phyloP scores from a whole-genome alignment of 305 asterid species.

The Fraxinus platypoda region DNA sequence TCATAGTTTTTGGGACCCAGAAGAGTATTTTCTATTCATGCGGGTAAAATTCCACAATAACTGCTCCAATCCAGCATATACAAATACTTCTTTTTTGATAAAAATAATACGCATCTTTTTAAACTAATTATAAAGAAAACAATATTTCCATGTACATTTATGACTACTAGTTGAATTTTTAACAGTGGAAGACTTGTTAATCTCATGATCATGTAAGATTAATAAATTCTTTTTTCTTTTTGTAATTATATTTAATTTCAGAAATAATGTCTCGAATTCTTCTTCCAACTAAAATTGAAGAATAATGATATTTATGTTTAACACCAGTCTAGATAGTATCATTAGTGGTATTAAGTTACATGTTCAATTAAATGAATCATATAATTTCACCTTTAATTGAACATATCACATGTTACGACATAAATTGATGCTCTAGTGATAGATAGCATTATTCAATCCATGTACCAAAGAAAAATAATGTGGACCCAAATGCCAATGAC shows the following conservation, averaged over 20 bases:
- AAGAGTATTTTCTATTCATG: not conserved
- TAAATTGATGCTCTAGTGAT: too few relatives aligned
- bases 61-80: slow-evolving; percentile 23
- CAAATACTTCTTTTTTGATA: not conserved
- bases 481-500: not conserved
- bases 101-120: too few relatives aligned
- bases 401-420: too few relatives aligned
- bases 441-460: not conserved
- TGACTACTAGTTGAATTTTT: not conserved
- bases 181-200: not conserved
- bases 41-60: slow-evolving; percentile 24
- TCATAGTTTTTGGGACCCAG: not conserved
- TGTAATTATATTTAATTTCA: too few relatives aligned
- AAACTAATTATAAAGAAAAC: not conserved
- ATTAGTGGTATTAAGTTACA: too few relatives aligned
- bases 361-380: too few relatives aligned
- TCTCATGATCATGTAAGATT: not conserved
- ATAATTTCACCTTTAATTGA: too few relatives aligned
- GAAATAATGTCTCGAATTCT: not conserved
- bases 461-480: not conserved
- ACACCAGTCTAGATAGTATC: too few relatives aligned
- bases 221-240: too few relatives aligned
- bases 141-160: too few relatives aligned
- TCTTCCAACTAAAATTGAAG: not conserved
- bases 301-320: too few relatives aligned